Base-by-base conservation (phyloP, 495 filamentous ascomycete genomes). In the Podospora anserina region DNA sequence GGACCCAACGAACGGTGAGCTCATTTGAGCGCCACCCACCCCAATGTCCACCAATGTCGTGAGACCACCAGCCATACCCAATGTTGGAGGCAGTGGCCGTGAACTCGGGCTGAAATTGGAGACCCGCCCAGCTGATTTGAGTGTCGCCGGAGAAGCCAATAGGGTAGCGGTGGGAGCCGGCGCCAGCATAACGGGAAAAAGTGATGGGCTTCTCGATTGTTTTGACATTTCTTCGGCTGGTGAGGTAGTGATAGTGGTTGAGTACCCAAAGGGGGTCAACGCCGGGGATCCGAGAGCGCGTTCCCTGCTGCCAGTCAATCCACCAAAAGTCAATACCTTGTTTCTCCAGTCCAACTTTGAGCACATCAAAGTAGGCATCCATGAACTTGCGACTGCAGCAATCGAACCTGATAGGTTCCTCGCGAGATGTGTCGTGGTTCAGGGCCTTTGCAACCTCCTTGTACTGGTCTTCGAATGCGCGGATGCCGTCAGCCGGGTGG, bases 231-330 rank as follows among this genome's bases (percentile, higher is more conserved):
- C 76, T 78, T 13, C 66, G 69, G 66, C 79, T 83, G 64, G 87
- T 83, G 2, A 87, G 80, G 71, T 83, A 89, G 61, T 86, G 83
- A 69, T 81, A 88, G 68, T 89, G 87, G 71, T 88, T 89, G 60
- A 89, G 79, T n/a, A 88, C 71, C 86, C 86, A 88, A 1, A 89
- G 74, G 0, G 87, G 87, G 72, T 89, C 86, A 49, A 88, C 79
- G 13, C 87, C 86, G 0, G 82, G 82, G 30, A 86, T 80, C 15
- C 74, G 75, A 1, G 85, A 85, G 62, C 78, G 65, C 18, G 69
- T 72, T 2, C 87, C 87, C 74, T 89, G 87, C 74, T 89, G 87
- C 87, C 87, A 89, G 75, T 89, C 86, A 34, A 87, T 77, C 87
- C 87, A 89, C 85, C 84, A 88, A 44, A 89, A 83, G 69, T 88